Evolutionary conservation across 768 basidiomycete species (phyloP).

Genomic region (Amanita fuliginea): DNA sequence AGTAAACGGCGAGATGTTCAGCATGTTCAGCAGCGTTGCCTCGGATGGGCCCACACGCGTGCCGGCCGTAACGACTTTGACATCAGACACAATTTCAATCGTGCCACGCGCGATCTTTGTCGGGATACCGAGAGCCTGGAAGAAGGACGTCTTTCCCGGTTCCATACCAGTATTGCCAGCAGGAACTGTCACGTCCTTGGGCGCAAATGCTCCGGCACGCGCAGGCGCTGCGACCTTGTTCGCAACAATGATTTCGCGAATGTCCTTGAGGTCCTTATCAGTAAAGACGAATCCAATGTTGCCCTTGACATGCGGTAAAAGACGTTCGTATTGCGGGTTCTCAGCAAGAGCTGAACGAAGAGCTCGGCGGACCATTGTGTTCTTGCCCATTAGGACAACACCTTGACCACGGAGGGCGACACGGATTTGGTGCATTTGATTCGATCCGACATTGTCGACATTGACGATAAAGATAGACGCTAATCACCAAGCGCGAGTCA

Average conservation of each 20-base stretch:
- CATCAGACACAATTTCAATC: constrained; percentile 97
- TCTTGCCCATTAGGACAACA: constrained; percentile 98
- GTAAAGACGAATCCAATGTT: constrained; percentile 99
- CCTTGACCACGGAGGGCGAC: constrained; percentile 93
- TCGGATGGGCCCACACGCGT: constrained; percentile 95
- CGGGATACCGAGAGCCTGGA: constrained; percentile 99
- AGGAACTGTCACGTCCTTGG: constrained; percentile 85
- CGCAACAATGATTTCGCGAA: constrained; percentile 86
- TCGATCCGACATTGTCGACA: constrained; percentile 99
- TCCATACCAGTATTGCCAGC: constrained; percentile 99
- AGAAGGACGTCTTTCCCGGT: constrained; percentile 99
- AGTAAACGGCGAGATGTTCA: constrained; percentile 99
- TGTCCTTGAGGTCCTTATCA: constrained; percentile 79
- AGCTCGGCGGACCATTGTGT: constrained; percentile 99
- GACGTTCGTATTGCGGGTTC: constrained; percentile 88
- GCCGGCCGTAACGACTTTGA: constrained; percentile 89
- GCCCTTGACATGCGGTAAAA: constrained; percentile 91
- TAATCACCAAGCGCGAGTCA: constrained; percentile 20
- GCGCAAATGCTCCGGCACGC: constrained; percentile 93
- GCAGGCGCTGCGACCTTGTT: constrained; percentile 99
- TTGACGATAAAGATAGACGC: constrained; percentile 99
- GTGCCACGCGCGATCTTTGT: constrained; percentile 99
- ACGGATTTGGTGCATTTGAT: constrained; percentile 99
- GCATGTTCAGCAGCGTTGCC: constrained; percentile 97
- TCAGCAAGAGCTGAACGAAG: constrained; percentile 86